phyloP scores from a whole-genome alignment of 306 rosid genomes.

The Heteromeles arbutifolia region DNA sequence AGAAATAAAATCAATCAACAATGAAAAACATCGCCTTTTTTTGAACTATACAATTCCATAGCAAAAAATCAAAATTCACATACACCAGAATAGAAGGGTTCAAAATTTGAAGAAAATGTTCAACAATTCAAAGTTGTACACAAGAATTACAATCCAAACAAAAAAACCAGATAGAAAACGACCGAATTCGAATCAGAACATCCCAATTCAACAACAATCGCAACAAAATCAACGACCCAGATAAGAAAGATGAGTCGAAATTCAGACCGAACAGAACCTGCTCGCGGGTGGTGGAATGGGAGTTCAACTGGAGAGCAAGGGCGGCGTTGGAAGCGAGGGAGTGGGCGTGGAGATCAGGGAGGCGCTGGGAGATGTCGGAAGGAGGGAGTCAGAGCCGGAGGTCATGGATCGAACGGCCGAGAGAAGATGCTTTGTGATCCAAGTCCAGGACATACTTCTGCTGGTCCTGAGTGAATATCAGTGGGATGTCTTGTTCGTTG shows the following conservation, averaged over 20 bases:
- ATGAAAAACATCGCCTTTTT: neutral
- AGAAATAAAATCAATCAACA: neutral
- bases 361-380: conserved; percentile 77
- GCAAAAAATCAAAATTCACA: neutral
- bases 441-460: conserved; percentile 53
- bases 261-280: conserved; percentile 34
- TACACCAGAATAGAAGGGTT: neutral
- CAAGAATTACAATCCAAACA: neutral
- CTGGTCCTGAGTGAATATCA: conserved; percentile 56
- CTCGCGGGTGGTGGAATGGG: conserved; percentile 58
- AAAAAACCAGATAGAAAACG: neutral
- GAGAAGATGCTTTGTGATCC: conserved; percentile 48
- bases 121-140: neutral
- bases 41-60: neutral
- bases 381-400: conserved; percentile 87
- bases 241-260: neutral
- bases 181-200: neutral
- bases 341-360: conserved; percentile 93
- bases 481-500: conserved; percentile 43
- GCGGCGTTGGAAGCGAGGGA: conserved; percentile 83
- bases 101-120: neutral
- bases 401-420: conserved; percentile 73
- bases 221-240: neutral
- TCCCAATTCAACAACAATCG: neutral
- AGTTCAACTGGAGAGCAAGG: conserved; percentile 52